Conservation (phyloP, 176 grass and related monocot genomes). For the Aegilops speltoides region DNA sequence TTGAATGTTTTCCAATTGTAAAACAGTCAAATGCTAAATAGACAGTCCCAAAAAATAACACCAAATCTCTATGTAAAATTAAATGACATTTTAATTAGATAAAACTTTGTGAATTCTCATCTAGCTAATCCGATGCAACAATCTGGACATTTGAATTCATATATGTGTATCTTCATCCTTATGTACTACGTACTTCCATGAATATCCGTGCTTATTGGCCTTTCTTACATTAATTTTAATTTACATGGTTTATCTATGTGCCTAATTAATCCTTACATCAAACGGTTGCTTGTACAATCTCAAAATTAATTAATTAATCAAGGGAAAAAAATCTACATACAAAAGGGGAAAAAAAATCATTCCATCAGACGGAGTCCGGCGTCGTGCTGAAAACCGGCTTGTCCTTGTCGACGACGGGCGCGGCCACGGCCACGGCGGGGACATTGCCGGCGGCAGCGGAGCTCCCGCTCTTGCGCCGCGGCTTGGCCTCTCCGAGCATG, state of each 20-base stretch:
- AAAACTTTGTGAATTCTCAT: too few relatives aligned
- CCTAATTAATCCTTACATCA: not conserved
- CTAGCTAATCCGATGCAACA: not conserved
- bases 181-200: not conserved
- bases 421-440: not conserved
- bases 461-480: conserved; percentile 76
- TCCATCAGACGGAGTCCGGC: conserved; percentile 42
- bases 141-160: not conserved
- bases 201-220: conserved; percentile 8
- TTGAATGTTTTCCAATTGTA: too few relatives aligned
- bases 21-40: too few relatives aligned
- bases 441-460: not conserved
- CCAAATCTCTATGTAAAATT: too few relatives aligned
- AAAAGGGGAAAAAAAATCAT: conserved; percentile 21
- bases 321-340: conserved; percentile 40
- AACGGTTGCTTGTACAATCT: conserved; percentile 2
- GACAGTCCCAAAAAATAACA: too few relatives aligned
- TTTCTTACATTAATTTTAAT: conserved; percentile 2
- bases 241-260: conserved; percentile 15
- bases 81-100: too few relatives aligned
- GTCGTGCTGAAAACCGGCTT: conserved; percentile 86
- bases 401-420: conserved; percentile 57
- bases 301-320: conserved; percentile 7
- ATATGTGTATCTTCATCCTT: too few relatives aligned
- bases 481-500: conserved; percentile 95